phyloP scores from a whole-genome alignment of 768 basidiomycete genomes.

The Lactarius akahatsu region DNA sequence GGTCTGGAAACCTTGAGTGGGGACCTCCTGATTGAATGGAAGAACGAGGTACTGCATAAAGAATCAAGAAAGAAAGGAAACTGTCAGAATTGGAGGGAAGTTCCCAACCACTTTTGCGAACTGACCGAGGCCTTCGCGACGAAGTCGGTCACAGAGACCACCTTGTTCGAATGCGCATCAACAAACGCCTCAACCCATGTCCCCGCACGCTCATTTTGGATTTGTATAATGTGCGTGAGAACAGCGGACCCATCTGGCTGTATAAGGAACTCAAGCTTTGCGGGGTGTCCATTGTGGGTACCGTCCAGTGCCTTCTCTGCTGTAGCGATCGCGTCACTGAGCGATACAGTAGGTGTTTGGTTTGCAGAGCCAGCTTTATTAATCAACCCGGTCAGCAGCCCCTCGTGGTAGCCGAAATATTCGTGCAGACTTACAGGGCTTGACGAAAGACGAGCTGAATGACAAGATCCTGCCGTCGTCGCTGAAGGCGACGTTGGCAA shows the following conservation, averaged over 20 bases:
- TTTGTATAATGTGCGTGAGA: slow-evolving; percentile 45
- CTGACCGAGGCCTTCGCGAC: slow-evolving; percentile 45
- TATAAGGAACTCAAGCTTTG: slow-evolving; percentile 44
- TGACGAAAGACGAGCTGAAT: slow-evolving; percentile 49
- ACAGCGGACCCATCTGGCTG: slow-evolving; percentile 40
- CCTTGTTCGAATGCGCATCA: slow-evolving; percentile 55
- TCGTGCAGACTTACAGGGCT: slow-evolving; percentile 37
- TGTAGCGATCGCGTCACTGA: slow-evolving; percentile 38
- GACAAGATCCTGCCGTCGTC: slow-evolving; percentile 42
- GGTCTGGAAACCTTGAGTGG: slow-evolving; percentile 49
- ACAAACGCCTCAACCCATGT: slow-evolving; percentile 60
- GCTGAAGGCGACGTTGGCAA: slow-evolving; percentile 47
- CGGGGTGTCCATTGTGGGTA: slow-evolving; percentile 42
- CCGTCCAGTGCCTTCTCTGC: slow-evolving; percentile 42
- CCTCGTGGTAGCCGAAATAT: neutral
- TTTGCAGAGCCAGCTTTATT: slow-evolving; percentile 29
- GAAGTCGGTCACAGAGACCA: slow-evolving; percentile 54
- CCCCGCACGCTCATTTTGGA: slow-evolving; percentile 42
- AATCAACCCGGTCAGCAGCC: neutral
- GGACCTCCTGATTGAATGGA: slow-evolving; percentile 50
- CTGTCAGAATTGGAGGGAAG: too few species aligned
- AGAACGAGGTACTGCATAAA: slow-evolving; percentile 45
- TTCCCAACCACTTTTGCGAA: neutral
- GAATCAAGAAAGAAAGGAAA: neutral
- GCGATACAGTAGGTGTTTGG: slow-evolving; percentile 40